Evolutionary conservation across 257 asterid species (phyloP), one percentile per base, ranked within the genome.

Genomic region (Jacaranda copaia): DNA sequence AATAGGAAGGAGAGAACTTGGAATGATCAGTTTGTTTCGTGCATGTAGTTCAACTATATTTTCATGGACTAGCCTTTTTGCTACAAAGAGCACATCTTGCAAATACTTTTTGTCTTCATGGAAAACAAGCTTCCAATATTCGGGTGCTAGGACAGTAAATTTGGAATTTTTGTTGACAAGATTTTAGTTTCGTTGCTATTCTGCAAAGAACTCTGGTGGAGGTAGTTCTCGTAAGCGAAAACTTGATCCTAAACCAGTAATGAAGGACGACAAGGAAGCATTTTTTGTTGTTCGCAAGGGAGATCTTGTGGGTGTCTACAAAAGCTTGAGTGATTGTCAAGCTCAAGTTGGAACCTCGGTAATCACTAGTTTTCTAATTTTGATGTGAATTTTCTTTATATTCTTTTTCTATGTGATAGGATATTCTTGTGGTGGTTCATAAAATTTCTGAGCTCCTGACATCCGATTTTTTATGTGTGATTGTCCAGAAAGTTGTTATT

Each of bases 261-360:
- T 91, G 97, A 92, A 92, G 89, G 97, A 92, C 72, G 99, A 94
- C 57, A 92, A 83, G 77, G 98, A 92, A 60, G 93, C 97, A 25
- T 94, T 94, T 80, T 94, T 91, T 83, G 99, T 94, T 79, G 96
- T 91, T 51, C 94, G 98, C 82, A 94, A 94, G 85, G 99, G 98
- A 40, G 98, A 92, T 80, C 81, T 92, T 66, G 88, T 92, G 56
- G 99, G 99, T 70, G 88, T 94, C 36, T 94, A 91, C 89, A 94
- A 91, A 86, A 92, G 92, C 84, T 86, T 94, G 79, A 92, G 92
- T 79, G 99, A 94, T 80, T 94, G 98, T 73, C 99, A 94, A 87
- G 90, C 91, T 71, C 99, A 94, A 94, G 99, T 91, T 64, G 99
- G 98, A 82, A 80, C 92, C 67, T 94, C 99, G 89, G 99, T 94